phyloP scores from a whole-genome alignment of 2,329 filamentous ascomycete genomes.

The Eutypella sp. region DNA sequence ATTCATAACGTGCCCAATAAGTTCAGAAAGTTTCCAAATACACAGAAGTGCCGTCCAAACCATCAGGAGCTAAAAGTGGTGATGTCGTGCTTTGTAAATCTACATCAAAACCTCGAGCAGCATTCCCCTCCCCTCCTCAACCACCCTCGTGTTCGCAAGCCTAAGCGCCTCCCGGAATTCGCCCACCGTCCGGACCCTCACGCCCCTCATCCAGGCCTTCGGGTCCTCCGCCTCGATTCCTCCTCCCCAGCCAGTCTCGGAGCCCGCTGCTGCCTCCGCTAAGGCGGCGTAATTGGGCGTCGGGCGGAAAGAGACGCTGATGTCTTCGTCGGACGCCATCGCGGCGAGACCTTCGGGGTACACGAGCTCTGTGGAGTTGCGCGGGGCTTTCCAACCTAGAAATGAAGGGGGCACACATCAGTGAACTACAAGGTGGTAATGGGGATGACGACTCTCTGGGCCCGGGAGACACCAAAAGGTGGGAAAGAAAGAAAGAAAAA shows the following conservation, averaged over 20 bases:
- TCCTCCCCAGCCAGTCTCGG: constrained; percentile 9
- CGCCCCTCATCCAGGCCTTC: constrained; percentile 15
- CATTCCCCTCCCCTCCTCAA: constrained; percentile 15
- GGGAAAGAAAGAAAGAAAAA: neutral
- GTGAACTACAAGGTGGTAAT: too few species aligned
- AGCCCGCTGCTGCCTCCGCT: constrained; percentile 20
- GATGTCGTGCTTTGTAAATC: too few species aligned
- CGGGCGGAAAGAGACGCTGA: constrained; percentile 20
- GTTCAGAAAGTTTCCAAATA: too few species aligned
- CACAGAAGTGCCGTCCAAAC: too few species aligned
- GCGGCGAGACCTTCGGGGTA: constrained; percentile 18
- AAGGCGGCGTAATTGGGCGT: constrained; percentile 21
- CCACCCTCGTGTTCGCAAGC: constrained; percentile 9
- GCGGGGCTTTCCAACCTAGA: constrained; percentile 22
- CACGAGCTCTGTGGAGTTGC: constrained; percentile 18
- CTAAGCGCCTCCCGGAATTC: constrained; percentile 13
- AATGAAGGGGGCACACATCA: neutral
- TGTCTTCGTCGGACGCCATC: constrained; percentile 18
- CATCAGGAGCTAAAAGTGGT: too few species aligned
- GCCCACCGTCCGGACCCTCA: constrained; percentile 12
- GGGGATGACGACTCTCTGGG: too few species aligned
- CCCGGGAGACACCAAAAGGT: neutral
- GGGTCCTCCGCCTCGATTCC: constrained; percentile 1
- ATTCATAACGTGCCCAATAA: too few species aligned
- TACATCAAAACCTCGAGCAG: constrained; percentile 18